Percentiles rank a stretch among this genome's conserved stretches.
phyloP scores from a whole-genome alignment of 1,284 basidiomycete genomes.

The Cutaneotrichosporon dermatis region DNA sequence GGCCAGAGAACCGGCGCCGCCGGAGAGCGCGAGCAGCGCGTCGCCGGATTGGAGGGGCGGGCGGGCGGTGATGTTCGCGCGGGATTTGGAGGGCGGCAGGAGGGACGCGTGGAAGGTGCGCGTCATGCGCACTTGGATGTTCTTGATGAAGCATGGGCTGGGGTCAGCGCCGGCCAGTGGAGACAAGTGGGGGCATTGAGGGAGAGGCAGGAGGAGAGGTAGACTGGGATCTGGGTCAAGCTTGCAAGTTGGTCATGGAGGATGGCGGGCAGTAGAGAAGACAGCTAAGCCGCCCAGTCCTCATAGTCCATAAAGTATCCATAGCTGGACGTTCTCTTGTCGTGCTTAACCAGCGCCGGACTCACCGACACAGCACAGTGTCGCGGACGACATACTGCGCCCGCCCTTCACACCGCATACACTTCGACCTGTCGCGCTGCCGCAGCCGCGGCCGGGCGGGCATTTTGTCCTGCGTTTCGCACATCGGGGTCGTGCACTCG shows the following conservation, averaged over 20 bases:
- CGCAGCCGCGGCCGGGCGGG: conserved; percentile 26
- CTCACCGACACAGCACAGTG: conserved; percentile 39
- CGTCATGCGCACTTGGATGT: conserved; percentile 25
- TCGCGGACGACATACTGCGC: conserved; percentile 36
- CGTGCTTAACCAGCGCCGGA: no score
- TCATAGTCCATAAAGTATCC: no score
- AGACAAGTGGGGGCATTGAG: no score
- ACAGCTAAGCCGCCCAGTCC: no score
- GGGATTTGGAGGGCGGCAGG: not conserved
- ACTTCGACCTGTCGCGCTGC: conserved; percentile 27
- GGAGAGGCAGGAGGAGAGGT: no score
- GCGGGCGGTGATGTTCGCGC: conserved; percentile 11
- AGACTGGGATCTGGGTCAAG: no score
- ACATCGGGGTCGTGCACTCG: not conserved
- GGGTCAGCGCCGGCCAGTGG: no score
- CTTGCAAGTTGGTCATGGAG: no score
- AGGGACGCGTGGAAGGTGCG: conserved; percentile 33
- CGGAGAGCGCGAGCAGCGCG: conserved; percentile 35
- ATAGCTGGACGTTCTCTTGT: no score
- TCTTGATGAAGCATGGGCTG: conserved; percentile 33
- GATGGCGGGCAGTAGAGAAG: no score
- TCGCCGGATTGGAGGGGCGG: conserved; percentile 26
- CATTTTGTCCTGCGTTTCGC: conserved; percentile 30
- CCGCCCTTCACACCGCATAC: conserved; percentile 36
- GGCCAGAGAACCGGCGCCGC: conserved; percentile 41